Evolutionary conservation across 352 stramenopile genomes (phyloP).

Genomic region (Albugo laibachii): DNA sequence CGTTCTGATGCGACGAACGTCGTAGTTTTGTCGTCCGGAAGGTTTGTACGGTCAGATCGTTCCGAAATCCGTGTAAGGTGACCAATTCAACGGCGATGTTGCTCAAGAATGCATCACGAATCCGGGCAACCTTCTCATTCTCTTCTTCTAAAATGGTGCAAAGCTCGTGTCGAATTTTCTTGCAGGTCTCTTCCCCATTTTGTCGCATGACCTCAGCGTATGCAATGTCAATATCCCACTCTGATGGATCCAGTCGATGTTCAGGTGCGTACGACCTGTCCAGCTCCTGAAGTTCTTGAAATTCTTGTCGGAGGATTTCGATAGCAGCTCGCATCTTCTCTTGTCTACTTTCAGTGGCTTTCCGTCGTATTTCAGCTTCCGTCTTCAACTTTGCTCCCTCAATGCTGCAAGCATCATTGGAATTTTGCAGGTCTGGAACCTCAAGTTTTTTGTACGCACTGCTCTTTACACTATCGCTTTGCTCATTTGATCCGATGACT

Average conservation of each 20-base stretch:
- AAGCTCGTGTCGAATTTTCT: conserved; percentile 77
- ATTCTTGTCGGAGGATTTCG: conserved; percentile 60
- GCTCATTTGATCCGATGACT: too few species aligned
- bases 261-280: conserved; percentile 30
- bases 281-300: conserved; percentile 37
- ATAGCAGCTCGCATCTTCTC: conserved; percentile 76
- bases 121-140: conserved; percentile 68
- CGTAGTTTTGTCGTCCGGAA: conserved; percentile 73
- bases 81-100: conserved; percentile 55
- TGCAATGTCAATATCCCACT: conserved; percentile 80
- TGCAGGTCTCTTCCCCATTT: conserved; percentile 54
- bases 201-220: conserved; percentile 49
- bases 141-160: conserved; percentile 60
- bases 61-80: conserved; percentile 49
- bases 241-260: conserved; percentile 31
- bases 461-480: too few species aligned
- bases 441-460: conserved; percentile 14
- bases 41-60: conserved; percentile 36
- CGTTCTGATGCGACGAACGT: conserved; percentile 26
- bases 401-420: conserved; percentile 75
- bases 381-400: conserved; percentile 83
- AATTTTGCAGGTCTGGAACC: conserved; percentile 47
- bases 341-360: conserved; percentile 50
- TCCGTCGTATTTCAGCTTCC: conserved; percentile 59
- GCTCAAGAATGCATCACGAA: conserved; percentile 56